Evolutionary conservation across 192 early-diverging fungal species (phyloP).

Genomic region (Piromyces finnis): DNA sequence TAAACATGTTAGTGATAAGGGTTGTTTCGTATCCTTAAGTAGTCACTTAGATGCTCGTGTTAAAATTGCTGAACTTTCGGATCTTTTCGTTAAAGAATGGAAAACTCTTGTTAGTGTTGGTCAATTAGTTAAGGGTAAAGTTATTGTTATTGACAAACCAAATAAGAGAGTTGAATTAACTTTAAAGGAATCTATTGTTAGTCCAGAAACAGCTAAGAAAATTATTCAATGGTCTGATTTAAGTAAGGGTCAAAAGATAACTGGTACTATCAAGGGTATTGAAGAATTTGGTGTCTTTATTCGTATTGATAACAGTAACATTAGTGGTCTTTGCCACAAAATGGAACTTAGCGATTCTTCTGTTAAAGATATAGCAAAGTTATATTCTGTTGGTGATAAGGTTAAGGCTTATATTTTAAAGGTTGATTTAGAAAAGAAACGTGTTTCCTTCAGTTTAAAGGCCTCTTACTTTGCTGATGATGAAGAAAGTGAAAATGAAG

Average conservation of each 20-base stretch:
- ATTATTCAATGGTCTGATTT: constrained; percentile 26
- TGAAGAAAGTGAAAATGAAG: background rate
- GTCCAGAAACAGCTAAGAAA: constrained; percentile 16
- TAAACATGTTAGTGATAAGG: constrained; percentile 12
- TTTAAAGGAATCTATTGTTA: constrained; percentile 31
- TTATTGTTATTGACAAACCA: constrained; percentile 37
- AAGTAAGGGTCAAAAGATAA: constrained; percentile 51
- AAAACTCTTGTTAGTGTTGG: constrained; percentile 47
- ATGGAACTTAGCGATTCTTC: constrained; percentile 62
- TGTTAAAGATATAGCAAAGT: constrained; percentile 42
- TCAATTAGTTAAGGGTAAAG: constrained; percentile 55
- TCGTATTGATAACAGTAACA: constrained; percentile 48
- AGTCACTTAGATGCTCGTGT: constrained; percentile 48
- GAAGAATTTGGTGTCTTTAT: constrained; percentile 68
- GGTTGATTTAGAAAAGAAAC: constrained; percentile 46
- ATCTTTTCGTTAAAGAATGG: constrained; percentile 76
- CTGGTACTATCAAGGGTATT: constrained; percentile 55
- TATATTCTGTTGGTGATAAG: constrained; percentile 68
- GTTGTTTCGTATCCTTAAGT: constrained; percentile 53
- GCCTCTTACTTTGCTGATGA: constrained; percentile 57
- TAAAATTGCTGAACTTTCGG: constrained; percentile 69
- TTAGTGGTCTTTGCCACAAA: constrained; percentile 72
- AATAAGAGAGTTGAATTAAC: constrained; percentile 48
- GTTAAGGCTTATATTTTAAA: constrained; percentile 66
- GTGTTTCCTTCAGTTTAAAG: constrained; percentile 63